These are phyloP conservation scores for Trichoderma asperellum DNA, from an alignment of 2,329 filamentous ascomycete species.

Conservation along the genomic window DNA sequence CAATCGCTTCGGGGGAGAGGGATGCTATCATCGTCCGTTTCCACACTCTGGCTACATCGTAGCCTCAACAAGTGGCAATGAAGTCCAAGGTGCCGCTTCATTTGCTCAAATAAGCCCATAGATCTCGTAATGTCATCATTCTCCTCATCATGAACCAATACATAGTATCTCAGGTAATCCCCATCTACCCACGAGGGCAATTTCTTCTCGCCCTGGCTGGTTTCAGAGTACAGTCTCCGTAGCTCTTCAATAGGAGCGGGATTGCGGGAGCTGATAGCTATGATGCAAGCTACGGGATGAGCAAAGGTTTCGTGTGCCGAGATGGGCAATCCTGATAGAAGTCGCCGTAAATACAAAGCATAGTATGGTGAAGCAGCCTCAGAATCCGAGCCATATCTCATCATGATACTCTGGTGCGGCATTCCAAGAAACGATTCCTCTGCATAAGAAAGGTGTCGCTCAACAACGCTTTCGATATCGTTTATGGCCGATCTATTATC, in stretches of 20 bases:
- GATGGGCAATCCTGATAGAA: slow-evolving; percentile 78
- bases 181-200: slow-evolving; percentile 86
- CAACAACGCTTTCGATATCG: slow-evolving; percentile 79
- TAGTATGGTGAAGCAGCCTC: slow-evolving; percentile 77
- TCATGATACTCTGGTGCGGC: slow-evolving; percentile 45
- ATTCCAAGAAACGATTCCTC: slow-evolving; percentile 59
- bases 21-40: slow-evolving; percentile 89
- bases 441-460: slow-evolving; percentile 75
- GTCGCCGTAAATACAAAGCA: slow-evolving; percentile 77
- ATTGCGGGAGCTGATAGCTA: slow-evolving; percentile 91
- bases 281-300: slow-evolving; percentile 91
- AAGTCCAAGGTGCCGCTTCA: slow-evolving; percentile 97
- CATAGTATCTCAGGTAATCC: slow-evolving; percentile 94
- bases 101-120: slow-evolving; percentile 90
- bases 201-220: slow-evolving; percentile 73
- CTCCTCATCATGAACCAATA: slow-evolving; percentile 95
- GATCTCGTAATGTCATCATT: slow-evolving; percentile 89
- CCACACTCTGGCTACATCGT: slow-evolving; percentile 80
- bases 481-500: slow-evolving; percentile 48
- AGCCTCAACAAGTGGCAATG: slow-evolving; percentile 92
- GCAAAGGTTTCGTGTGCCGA: slow-evolving; percentile 90
- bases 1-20: slow-evolving; percentile 82
- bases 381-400: slow-evolving; percentile 48
- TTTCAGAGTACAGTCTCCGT: slow-evolving; percentile 79
- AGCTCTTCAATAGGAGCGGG: slow-evolving; percentile 83